A percentile compares a stretch with the other conserved stretches of the same genome.
Conservation (phyloP, 2,329 filamentous ascomycete species). For the Onygena corvina region DNA sequence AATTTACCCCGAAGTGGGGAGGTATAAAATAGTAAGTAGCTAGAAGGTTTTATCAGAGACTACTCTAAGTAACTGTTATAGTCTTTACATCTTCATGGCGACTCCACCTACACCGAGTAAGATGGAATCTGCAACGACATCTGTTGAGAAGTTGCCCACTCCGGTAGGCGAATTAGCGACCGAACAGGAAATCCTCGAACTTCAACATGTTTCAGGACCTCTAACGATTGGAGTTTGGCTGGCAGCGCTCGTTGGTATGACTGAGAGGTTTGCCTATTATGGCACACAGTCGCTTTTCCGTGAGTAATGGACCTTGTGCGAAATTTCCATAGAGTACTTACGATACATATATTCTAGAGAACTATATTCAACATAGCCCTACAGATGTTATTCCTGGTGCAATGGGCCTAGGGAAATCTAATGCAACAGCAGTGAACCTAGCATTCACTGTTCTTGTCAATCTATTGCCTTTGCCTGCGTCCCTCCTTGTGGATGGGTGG, state of each 20-base stretch:
- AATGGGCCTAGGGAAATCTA: conserved; percentile 44
- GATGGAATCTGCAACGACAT: background rate
- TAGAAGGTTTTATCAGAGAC: background rate
- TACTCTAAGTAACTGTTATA: background rate
- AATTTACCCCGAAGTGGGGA: background rate
- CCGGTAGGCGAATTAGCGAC: background rate
- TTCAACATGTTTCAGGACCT: conserved; percentile 10
- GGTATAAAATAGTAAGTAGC: background rate
- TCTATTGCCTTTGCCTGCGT: background rate
- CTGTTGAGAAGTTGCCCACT: background rate
- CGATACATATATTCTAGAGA: conserved; percentile 1
- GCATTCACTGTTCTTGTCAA: conserved; percentile 22
- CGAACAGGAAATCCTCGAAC: conserved; percentile 11
- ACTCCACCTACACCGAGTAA: background rate
- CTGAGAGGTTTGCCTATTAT: conserved; percentile 11
- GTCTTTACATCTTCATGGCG: background rate
- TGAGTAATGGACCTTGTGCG: background rate
- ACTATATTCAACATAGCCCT: conserved; percentile 10
- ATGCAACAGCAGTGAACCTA: conserved; percentile 44
- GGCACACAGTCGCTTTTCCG: background rate
- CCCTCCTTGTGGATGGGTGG: background rate
- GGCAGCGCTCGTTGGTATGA: conserved; percentile 3
- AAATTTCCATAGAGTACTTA: background rate
- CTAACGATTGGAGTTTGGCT: conserved; percentile 9
- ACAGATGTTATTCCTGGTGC: conserved; percentile 36